phyloP scores from a whole-genome alignment of 78 protist species.

The Monocercomonoides exilis region DNA sequence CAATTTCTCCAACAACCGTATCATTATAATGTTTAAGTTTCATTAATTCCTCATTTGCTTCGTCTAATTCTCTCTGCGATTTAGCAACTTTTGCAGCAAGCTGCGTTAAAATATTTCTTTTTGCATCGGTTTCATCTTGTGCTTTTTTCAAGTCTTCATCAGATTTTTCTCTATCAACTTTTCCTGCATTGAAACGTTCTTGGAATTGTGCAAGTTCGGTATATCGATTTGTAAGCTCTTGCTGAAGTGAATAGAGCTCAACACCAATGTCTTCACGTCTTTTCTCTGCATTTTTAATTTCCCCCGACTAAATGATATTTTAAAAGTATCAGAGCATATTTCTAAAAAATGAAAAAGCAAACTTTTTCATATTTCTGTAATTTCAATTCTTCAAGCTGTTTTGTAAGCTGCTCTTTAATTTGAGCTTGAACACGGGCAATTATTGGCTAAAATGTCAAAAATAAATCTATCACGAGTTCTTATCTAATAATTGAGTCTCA shows the following conservation, averaged over 20 bases:
- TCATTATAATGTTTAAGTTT: constrained; percentile 39
- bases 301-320: neutral
- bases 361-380: neutral
- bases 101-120: neutral
- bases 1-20: constrained; percentile 27
- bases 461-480: too few relatives aligned
- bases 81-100: neutral
- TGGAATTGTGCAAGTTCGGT: constrained; percentile 22
- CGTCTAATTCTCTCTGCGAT: constrained; percentile 43
- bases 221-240: constrained; percentile 45
- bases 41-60: constrained; percentile 7
- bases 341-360: neutral
- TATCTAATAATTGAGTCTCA: too few relatives aligned
- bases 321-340: too few relatives aligned
- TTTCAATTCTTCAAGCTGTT: neutral
- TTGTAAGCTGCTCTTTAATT: neutral
- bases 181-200: neutral
- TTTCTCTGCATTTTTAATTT: neutral
- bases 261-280: constrained; percentile 43
- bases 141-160: neutral
- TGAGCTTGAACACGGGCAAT: neutral
- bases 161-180: constrained; percentile 1
- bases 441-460: too few relatives aligned
- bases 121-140: neutral
- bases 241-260: constrained; percentile 48